Conservation (phyloP, 371 early-diverging fungal genomes). For the Mortierella sp. region DNA sequence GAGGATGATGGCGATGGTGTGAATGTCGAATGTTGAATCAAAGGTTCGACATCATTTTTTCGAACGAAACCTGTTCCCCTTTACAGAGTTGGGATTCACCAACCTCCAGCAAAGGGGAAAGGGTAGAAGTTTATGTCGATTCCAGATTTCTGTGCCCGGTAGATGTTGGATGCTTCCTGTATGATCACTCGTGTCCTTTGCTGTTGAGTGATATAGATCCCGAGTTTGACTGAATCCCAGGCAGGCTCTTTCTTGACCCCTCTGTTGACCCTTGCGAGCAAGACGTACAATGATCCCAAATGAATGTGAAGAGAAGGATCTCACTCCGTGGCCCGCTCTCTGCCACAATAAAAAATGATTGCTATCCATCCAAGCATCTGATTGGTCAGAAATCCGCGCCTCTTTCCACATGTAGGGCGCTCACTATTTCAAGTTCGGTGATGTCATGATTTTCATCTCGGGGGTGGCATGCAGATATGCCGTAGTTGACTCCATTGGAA, state of each 20-base stretch:
- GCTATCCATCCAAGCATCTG: constrained; percentile 3
- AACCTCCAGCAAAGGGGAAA: too few relatives aligned
- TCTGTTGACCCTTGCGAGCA: not conserved
- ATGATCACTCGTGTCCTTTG: not conserved
- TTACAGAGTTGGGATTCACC: too few relatives aligned
- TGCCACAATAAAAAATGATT: constrained; percentile 13
- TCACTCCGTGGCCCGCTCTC: constrained; percentile 10
- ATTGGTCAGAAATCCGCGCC: not conserved
- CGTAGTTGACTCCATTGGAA: too few relatives aligned
- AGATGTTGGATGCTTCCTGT: not conserved
- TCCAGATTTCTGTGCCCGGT: not conserved
- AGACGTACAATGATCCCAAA: constrained; percentile 11
- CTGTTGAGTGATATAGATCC: not conserved
- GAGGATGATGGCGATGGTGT: not conserved
- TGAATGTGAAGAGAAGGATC: constrained; percentile 52
- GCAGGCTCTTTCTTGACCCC: not conserved
- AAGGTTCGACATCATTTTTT: constrained; percentile 13
- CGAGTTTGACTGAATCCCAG: not conserved
- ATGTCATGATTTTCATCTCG: not conserved
- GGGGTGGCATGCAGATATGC: too few relatives aligned
- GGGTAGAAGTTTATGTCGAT: not conserved
- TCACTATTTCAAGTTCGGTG: not conserved
- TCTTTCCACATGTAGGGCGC: not conserved
- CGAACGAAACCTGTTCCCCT: not conserved
- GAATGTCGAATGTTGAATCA: constrained; percentile 14